These are phyloP conservation scores for Dendrobium officinale DNA, from an alignment of 106 monocot genomes.

Conservation along the genomic window DNA sequence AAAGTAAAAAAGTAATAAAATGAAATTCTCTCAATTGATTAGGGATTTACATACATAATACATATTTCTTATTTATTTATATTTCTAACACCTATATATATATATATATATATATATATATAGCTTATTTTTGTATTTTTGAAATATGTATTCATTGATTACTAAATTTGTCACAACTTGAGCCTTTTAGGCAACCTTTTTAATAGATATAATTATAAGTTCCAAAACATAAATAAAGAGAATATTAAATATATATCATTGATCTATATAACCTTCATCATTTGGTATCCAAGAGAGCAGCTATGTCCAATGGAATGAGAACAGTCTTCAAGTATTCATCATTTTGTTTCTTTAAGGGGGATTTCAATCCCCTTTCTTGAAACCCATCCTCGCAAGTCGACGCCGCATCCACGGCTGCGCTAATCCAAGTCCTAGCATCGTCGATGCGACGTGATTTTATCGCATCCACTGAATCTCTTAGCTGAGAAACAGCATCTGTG, in stretches of 20 bases:
- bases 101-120: too few relatives aligned
- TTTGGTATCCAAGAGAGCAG: neutral
- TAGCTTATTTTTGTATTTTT: too few relatives aligned
- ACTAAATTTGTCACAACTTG: neutral
- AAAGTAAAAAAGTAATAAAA: too few relatives aligned
- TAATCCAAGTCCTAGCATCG: slow-evolving; percentile 6
- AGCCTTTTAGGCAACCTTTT: neutral
- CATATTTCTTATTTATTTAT: too few relatives aligned
- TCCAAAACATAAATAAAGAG: too few relatives aligned
- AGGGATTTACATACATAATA: too few relatives aligned
- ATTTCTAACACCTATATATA: too few relatives aligned
- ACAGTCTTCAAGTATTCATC: neutral
- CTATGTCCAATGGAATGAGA: slow-evolving; percentile 7
- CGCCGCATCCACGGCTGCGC: slow-evolving; percentile 7
- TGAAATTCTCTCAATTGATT: too few relatives aligned
- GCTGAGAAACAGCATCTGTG: neutral
- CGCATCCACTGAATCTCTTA: neutral
- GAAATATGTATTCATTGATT: too few relatives aligned
- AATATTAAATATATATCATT: too few relatives aligned
- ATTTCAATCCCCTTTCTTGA: neutral
- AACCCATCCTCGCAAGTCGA: slow-evolving; percentile 9
- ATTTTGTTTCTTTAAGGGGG: slow-evolving; percentile 5
- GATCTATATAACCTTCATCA: neutral
- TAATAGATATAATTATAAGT: too few relatives aligned
- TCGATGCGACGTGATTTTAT: neutral